phyloP scores from a whole-genome alignment of 164 flowering plant species.

The Berberis vulgaris region DNA sequence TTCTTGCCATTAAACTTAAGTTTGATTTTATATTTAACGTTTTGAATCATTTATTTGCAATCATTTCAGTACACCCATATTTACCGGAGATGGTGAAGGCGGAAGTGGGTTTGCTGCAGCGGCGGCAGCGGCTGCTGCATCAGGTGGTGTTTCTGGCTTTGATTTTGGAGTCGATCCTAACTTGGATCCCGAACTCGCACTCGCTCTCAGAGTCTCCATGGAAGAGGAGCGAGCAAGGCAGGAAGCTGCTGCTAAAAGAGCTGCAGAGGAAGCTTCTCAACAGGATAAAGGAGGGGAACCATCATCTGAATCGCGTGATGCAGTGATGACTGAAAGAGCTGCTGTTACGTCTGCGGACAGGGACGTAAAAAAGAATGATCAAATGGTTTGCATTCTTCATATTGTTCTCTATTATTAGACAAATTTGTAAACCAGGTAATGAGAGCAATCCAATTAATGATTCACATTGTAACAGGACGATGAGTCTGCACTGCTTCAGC shows the following conservation, averaged over 20 bases:
- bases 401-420: neutral
- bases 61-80: constrained; percentile 67
- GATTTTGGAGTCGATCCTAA: constrained; percentile 99
- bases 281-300: constrained; percentile 47
- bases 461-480: constrained; percentile 44
- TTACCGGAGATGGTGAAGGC: constrained; percentile 94
- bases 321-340: constrained; percentile 50
- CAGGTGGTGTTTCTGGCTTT: constrained; percentile 68
- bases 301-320: constrained; percentile 54
- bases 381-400: constrained; percentile 30
- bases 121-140: constrained; percentile 77
- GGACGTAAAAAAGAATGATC: constrained; percentile 37
- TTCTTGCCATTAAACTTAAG: neutral
- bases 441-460: neutral
- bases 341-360: constrained; percentile 35
- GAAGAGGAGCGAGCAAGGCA: constrained; percentile 99
- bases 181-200: constrained; percentile 94
- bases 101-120: constrained; percentile 93
- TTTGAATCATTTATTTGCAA: neutral
- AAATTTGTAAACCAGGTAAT: neutral
- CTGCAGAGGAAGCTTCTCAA: constrained; percentile 72
- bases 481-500: constrained; percentile 73
- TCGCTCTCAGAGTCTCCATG: constrained; percentile 96
- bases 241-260: constrained; percentile 95
- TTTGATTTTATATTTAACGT: neutral